Conservation (phyloP, 768 basidiomycete species). For the Saitozyma sp. region DNA sequence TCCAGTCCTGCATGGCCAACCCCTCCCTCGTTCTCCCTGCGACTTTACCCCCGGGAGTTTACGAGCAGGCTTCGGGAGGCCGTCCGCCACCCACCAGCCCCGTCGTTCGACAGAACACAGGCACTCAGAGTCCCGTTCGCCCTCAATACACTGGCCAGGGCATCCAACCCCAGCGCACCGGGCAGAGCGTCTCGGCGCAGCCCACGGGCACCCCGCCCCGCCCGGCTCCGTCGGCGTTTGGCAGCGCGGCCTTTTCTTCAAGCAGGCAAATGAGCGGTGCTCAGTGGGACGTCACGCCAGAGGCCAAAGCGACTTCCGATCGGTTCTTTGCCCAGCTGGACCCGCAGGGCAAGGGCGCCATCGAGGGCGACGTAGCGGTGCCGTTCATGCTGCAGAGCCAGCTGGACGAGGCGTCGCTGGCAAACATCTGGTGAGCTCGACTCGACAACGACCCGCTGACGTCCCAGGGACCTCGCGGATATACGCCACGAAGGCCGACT, state of each 20-base stretch:
- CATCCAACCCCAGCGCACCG: slow-evolving; percentile 56
- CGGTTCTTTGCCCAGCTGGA: slow-evolving; percentile 81
- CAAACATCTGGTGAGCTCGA: slow-evolving; percentile 73
- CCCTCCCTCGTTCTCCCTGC: slow-evolving; percentile 70
- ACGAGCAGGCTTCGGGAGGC: slow-evolving; percentile 68
- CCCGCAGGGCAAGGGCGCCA: slow-evolving; percentile 67
- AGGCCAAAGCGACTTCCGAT: slow-evolving; percentile 77
- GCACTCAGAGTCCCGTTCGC: slow-evolving; percentile 25
- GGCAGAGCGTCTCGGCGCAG: slow-evolving; percentile 52
- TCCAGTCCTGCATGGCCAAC: slow-evolving; percentile 85
- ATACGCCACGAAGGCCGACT: slow-evolving; percentile 81
- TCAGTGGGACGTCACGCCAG: slow-evolving; percentile 78
- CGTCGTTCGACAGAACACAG: slow-evolving; percentile 37
- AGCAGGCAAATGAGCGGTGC: slow-evolving; percentile 14
- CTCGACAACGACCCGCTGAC: not conserved
- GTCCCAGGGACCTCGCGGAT: slow-evolving; percentile 84
- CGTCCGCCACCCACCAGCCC: slow-evolving; percentile 38
- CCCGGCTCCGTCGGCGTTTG: slow-evolving; percentile 13
- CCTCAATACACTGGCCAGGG: slow-evolving; percentile 34
- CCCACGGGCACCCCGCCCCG: slow-evolving; percentile 12
- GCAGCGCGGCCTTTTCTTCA: slow-evolving; percentile 9
- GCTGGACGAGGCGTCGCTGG: slow-evolving; percentile 76
- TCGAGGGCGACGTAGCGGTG: slow-evolving; percentile 91
- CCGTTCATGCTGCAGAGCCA: slow-evolving; percentile 93
- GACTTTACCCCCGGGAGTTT: slow-evolving; percentile 75